Conservation (phyloP, 805 yeast genomes). For the Lipomyces sp. region DNA sequence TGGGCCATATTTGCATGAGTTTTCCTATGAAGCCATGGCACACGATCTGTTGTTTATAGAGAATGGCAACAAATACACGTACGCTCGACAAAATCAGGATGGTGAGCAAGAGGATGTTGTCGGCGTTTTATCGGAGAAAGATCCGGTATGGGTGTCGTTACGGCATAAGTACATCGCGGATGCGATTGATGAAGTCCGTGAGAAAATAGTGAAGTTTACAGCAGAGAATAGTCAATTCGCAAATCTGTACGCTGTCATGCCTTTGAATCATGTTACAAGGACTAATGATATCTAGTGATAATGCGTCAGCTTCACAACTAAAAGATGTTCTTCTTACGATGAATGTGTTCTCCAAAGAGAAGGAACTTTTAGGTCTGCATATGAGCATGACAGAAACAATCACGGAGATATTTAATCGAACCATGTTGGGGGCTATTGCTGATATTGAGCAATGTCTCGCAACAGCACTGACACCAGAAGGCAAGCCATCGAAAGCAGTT, state of each 20-base stretch:
- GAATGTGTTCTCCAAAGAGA: conserved; percentile 59
- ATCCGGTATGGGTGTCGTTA: conserved; percentile 71
- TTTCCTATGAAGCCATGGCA: conserved; percentile 89
- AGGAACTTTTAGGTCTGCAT: conserved; percentile 39
- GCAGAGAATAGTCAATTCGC: conserved; percentile 73
- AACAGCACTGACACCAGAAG: conserved; percentile 71
- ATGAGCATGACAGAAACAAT: conserved; percentile 29
- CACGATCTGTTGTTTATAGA: conserved; percentile 65
- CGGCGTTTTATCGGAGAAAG: conserved; percentile 62
- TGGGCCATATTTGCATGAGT: conserved; percentile 87
- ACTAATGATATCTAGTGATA: conserved; percentile 7
- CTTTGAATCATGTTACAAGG: not conserved
- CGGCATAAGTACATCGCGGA: conserved; percentile 78
- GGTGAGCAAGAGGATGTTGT: conserved; percentile 52
- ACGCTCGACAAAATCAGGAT: conserved; percentile 43
- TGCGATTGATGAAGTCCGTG: conserved; percentile 64
- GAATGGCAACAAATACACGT: conserved; percentile 55
- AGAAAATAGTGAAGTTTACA: conserved; percentile 65
- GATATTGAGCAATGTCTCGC: conserved; percentile 86
- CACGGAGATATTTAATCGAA: conserved; percentile 15
- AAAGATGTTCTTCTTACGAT: conserved; percentile 56
- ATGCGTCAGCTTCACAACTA: conserved; percentile 44
- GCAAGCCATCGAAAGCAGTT: conserved; percentile 59
- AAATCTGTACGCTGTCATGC: conserved; percentile 17
- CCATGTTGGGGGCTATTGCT: conserved; percentile 65